phyloP scores from a whole-genome alignment of 2,329 filamentous ascomycete species.

The Phaeoacremonium minimum region DNA sequence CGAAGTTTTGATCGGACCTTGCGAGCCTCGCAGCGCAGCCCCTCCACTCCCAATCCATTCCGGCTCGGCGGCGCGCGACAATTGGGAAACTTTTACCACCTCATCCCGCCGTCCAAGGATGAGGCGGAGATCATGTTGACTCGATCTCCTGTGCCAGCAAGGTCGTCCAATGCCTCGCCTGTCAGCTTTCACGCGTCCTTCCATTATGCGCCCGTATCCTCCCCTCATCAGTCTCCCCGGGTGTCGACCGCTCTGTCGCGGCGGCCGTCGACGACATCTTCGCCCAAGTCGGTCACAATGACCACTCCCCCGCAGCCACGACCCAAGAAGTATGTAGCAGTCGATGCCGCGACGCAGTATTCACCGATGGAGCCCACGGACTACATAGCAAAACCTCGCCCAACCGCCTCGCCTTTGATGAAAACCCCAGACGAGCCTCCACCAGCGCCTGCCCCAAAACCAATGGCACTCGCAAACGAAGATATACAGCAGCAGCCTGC shows the following conservation, averaged over 20 bases:
- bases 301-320: slow-evolving; percentile 20
- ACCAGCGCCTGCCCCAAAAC: neutral
- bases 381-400: slow-evolving; percentile 20
- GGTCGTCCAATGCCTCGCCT: slow-evolving; percentile 49
- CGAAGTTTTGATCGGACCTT: too few relatives aligned
- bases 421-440: slow-evolving; percentile 4
- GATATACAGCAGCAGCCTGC: slow-evolving; percentile 3
- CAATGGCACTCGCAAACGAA: slow-evolving; percentile 1
- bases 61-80: slow-evolving; percentile 4
- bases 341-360: slow-evolving; percentile 44
- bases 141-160: slow-evolving; percentile 48
- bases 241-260: slow-evolving; percentile 34
- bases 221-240: slow-evolving; percentile 35
- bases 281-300: slow-evolving; percentile 22
- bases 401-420: slow-evolving; percentile 1
- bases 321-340: slow-evolving; percentile 37
- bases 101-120: slow-evolving; percentile 27
- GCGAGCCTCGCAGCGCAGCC: too few relatives aligned
- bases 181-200: slow-evolving; percentile 29
- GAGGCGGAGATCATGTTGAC: slow-evolving; percentile 54
- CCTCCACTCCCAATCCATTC: too few relatives aligned
- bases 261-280: slow-evolving; percentile 32
- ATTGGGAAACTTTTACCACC: slow-evolving; percentile 5
- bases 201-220: slow-evolving; percentile 44
- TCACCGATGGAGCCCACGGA: slow-evolving; percentile 43